Base-by-base conservation (phyloP, 2,329 filamentous ascomycete genomes). In the Phaeomoniella chlamydospora region DNA sequence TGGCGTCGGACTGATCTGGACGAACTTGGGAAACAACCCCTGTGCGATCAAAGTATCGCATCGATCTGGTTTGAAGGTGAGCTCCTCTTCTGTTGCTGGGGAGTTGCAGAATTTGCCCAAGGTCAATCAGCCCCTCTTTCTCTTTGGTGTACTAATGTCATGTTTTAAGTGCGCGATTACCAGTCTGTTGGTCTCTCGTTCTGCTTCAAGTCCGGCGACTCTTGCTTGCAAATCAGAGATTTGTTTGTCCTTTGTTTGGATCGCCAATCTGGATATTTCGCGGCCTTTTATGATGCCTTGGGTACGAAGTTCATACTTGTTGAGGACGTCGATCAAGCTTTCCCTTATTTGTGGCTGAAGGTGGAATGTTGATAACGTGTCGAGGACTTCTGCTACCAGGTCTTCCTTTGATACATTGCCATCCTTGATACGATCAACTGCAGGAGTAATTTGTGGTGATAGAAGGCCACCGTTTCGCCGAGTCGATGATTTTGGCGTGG, bases 141-240 rank as follows among this genome's bases (percentile, higher is more conserved):
- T 34, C 32, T 18, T 16, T 12, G 11, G 14, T 9, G 15, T 34
- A 9, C 11, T 18, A 4, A 49, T 44, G 34, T 48, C 45, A 15
- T 39, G 34, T 35, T 53, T 58, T 46, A 61, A 43, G 37, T 55
- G 53, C 38, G 50, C 49, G 36, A 66, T 59, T 11, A 66, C 50
- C 17, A 55, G 58, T 40, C 59, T 64, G 48, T 70, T 65, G 38
- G 69, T 62, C 48, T 74, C 67, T 30, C 61, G 53, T 49, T 76
- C 68, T 11, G 64, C 63, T 49, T 76, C 68, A 22, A 80, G 51
- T 10, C 57, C 58, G 4, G 54, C 56, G 65, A 92, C 62, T 45
- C 78, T 60, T 50, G 81, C 61, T 61, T 77, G 68, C 57, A 93
- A 57, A 54, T 81, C 63, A 54, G 67, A 56, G 52, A 80, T 62